Base-by-base conservation (phyloP, 2,329 filamentous ascomycete species). In the Sarocladiaceae sp. region DNA sequence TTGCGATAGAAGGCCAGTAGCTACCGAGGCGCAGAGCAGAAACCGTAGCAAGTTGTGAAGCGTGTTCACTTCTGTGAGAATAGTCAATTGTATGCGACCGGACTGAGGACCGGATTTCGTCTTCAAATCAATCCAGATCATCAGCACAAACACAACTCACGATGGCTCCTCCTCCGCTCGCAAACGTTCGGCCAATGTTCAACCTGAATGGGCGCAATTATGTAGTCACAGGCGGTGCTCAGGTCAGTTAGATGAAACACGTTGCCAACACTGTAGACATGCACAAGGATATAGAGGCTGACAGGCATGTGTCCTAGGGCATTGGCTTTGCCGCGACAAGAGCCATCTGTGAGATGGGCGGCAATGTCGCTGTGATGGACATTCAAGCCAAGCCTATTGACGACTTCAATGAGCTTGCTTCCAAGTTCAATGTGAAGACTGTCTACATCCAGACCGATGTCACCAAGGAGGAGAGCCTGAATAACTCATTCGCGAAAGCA, bases 261-360 rank as follows among this genome's bases (percentile, higher is more conserved):
- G 15, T 12, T 17, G 6, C 35, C 35, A 37, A 37, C 15, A 37
- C 37, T 20, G 5, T 12, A 12, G 37, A 4, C n/a, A 44, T 15
- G 8, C 20, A 28, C 4, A 7, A 26, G 20, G 17, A 12, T n/a
- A 3, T 10, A 23, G 11, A n/a, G 28, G 22, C 40, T 44, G 40
- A 44, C 3, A 26, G 7, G 40, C 22, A n/a, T 20, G 12, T 26
- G 5, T 67, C 62, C 5, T 66, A 69, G 26, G 71, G 71, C 5
- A 70, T 73, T 33, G 69, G 71, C 1, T 70, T 68, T 29, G 68
- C 70, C 11, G 58, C 63, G 6, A 64, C 64, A 0, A 62, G 64
- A 10, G 70, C 69, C 4, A 70, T 72, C 13, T 66, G 63, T 35
- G 68, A 73, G 25, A 67, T 71, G 61, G 70, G 68, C 17, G 71